phyloP scores from a whole-genome alignment of 148 eudicot genomes.

The Rhododendron simsii region DNA sequence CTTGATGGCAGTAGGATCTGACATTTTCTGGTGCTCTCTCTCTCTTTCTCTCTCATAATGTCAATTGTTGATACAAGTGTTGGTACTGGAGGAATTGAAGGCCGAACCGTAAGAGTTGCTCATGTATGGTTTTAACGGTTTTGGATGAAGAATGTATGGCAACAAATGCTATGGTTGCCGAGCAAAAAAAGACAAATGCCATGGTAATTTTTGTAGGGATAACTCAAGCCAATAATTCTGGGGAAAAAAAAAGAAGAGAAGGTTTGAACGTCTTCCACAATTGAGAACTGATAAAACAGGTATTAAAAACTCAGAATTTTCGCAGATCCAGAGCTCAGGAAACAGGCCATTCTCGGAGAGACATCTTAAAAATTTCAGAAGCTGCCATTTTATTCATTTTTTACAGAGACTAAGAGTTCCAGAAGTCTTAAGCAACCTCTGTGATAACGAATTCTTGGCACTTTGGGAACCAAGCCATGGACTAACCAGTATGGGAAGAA shows the following conservation, averaged over 20 bases:
- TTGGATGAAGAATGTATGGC: not conserved
- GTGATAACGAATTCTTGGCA: not conserved
- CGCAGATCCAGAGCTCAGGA: not conserved
- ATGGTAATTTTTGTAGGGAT: not conserved
- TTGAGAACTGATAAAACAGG: not conserved
- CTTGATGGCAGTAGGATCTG: not conserved
- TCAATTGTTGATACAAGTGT: no score
- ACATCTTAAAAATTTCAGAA: not conserved
- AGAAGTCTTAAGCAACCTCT: not conserved
- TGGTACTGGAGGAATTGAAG: not conserved
- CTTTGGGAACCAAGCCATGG: not conserved
- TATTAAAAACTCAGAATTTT: not conserved
- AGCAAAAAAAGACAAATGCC: no score
- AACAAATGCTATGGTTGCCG: no score
- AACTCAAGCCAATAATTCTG: not conserved
- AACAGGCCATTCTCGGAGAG: not conserved
- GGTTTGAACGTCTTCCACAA: not conserved
- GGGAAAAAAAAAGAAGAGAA: no score
- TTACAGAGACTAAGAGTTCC: not conserved
- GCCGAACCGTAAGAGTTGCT: not conserved
- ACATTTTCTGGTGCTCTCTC: not conserved
- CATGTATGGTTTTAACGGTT: no score
- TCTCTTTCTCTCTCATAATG: no score
- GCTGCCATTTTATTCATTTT: not conserved
- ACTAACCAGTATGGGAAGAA: not conserved